These are phyloP conservation scores for Delitschia confertaspora DNA, from an alignment of 495 filamentous ascomycete species.

Conservation along the genomic window DNA sequence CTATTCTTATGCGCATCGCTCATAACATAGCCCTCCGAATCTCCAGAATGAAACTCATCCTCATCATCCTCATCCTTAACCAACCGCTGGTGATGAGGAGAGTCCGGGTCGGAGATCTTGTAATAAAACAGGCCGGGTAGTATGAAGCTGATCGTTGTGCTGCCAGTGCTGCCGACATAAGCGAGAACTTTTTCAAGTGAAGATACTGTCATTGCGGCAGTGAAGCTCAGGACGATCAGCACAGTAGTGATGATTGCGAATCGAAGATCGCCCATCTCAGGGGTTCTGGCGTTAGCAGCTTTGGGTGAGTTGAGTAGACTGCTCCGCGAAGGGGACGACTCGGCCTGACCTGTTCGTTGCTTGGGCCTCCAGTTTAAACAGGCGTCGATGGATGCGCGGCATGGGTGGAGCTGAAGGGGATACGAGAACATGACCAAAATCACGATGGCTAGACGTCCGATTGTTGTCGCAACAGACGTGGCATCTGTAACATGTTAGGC, in stretches of 20 bases:
- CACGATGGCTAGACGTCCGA: conserved; percentile 90
- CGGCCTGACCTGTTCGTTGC: conserved; percentile 32
- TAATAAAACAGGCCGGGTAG: conserved; percentile 95
- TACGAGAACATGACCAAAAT: conserved; percentile 96
- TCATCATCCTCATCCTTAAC: conserved; percentile 82
- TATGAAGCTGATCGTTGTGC: conserved; percentile 92
- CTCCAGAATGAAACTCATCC: conserved; percentile 33
- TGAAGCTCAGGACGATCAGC: conserved; percentile 75
- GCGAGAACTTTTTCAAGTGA: conserved; percentile 84
- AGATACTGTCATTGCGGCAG: conserved; percentile 81
- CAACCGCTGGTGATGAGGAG: conserved; percentile 69
- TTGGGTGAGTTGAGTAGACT: conserved; percentile 16
- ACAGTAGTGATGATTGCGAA: conserved; percentile 83
- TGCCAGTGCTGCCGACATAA: conserved; percentile 90
- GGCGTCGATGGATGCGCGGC: conserved; percentile 84
- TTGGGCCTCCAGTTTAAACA: conserved; percentile 82
- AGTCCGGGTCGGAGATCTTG: conserved; percentile 85
- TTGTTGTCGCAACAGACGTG: conserved; percentile 72
- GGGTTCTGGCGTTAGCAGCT: conserved; percentile 2
- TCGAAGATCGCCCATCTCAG: conserved; percentile 69
- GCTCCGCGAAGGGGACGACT: conserved; percentile 31
- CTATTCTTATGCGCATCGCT: conserved; percentile 27
- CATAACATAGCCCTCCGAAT: conserved; percentile 32
- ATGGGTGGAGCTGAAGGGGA: conserved; percentile 90
- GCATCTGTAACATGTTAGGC: conserved; percentile 42